Base-by-base conservation (phyloP, 225 moss, liverwort and hornwort genomes). In the Thuidium tamariscinum region DNA sequence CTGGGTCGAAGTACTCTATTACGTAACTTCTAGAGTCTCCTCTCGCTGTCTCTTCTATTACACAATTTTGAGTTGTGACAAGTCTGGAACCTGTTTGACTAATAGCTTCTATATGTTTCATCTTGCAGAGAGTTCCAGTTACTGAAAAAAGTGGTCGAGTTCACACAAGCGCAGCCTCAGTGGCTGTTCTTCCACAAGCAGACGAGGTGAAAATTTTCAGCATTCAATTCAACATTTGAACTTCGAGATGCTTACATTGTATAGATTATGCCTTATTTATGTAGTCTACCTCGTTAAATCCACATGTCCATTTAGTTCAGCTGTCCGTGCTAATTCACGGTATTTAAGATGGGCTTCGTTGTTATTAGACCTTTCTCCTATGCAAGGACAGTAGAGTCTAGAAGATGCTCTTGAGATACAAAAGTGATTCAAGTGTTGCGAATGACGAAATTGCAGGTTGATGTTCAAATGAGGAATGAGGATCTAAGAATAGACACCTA, bases 151-250 rank as follows among this genome's bases (percentile, higher is more conserved):
- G 95, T 92, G 96, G 98, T 30, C 96, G 97, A 79, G 97, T 99
- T 66, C 98, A 99, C 82, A 99, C 97, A 69, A 97, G 98, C 91
- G 97, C 98, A 81, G 97, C 96, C 39, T 99, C 98, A 67, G 98
- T 99, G 48, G 97, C 98, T 82, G 94, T 99, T 86, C 97, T 99
- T 91, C 98, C 97, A 86, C 98, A 97, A 94, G 96, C 96, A 77
- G 94, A 97, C 85, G 98, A 97, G 97, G 97, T 97, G 68, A 83
- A 16, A 51, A 81, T 20, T 82, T 62, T 84, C 79, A 76, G 64
- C 39, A 84, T 83, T 86, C 18, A 49, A 63, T 68, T 34, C 39
- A 85, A 23, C 44, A n/a, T 44, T 76, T 80, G 23, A 44, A 56
- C n/a, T 48, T 78, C 17, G 55, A 85, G 60, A 89, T 82, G 57